phyloP scores from a whole-genome alignment of 2,329 filamentous ascomycete genomes.

The Cadophora sp. region DNA sequence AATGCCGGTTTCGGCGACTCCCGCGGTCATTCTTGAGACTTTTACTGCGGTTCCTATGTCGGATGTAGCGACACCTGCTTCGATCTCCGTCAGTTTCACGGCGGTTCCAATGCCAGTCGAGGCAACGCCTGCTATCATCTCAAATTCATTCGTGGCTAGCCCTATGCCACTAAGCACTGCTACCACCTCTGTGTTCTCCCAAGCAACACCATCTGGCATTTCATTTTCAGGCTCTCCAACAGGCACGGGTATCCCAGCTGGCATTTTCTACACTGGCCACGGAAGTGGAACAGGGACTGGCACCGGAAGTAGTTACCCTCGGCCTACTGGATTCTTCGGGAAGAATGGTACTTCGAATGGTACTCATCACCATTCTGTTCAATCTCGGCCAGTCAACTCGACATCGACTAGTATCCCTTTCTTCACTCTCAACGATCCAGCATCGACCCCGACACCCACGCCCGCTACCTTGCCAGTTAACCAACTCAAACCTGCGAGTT shows the following conservation, averaged over 20 bases:
- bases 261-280: constrained; percentile 26
- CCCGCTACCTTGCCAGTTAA: neutral
- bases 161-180: neutral
- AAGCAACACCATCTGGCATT: constrained; percentile 17
- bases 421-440: constrained; percentile 22
- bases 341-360: constrained; percentile 16
- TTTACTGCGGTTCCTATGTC: neutral
- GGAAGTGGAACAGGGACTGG: constrained; percentile 23
- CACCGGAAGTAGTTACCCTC: constrained; percentile 26
- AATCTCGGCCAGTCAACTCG: neutral
- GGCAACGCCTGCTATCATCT: neutral
- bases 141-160: neutral
- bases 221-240: constrained; percentile 23
- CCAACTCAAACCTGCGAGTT: neutral
- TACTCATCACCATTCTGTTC: neutral
- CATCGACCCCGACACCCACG: constrained; percentile 2
- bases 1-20: constrained; percentile 16
- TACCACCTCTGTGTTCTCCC: neutral
- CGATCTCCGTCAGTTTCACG: neutral
- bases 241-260: constrained; percentile 22
- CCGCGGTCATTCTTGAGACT: neutral
- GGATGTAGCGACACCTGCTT: neutral
- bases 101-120: constrained; percentile 1
- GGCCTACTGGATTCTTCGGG: constrained; percentile 25
- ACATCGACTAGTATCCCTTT: constrained; percentile 20